phyloP scores from a whole-genome alignment of 306 rosid genomes.

The Vigna hirtella region DNA sequence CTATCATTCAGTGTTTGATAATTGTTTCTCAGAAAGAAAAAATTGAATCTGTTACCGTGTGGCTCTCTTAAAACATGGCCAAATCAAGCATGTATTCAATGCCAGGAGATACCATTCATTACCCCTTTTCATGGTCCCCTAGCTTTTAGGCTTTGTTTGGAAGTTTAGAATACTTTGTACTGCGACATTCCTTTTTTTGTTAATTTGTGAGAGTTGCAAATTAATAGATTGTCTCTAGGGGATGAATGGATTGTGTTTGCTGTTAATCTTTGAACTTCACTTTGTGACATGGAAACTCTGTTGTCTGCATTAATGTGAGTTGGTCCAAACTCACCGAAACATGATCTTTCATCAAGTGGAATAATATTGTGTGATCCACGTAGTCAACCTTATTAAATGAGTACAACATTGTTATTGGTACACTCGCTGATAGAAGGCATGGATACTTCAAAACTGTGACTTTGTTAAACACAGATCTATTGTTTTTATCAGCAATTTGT shows the following conservation, averaged over 20 bases:
- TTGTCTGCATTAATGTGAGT: not conserved
- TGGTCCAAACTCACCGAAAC: not conserved
- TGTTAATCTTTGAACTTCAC: too few species aligned
- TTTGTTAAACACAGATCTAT: not conserved
- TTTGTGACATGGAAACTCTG: not conserved
- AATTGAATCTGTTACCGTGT: conserved; percentile 11
- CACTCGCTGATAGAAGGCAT: too few species aligned
- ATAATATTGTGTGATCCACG: too few species aligned
- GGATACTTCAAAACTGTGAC: not conserved
- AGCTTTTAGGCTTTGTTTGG: not conserved
- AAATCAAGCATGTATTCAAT: not conserved
- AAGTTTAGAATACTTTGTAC: not conserved
- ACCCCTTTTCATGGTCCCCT: conserved; percentile 35
- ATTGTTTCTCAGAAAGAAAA: conserved; percentile 11
- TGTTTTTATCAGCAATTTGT: too few species aligned
- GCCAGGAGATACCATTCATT: conserved; percentile 9
- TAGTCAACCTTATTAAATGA: too few species aligned
- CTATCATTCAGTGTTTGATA: not conserved
- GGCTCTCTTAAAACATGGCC: conserved; percentile 18
- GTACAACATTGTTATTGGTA: too few species aligned
- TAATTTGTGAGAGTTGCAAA: too few species aligned
- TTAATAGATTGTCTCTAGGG: too few species aligned
- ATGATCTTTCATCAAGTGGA: too few species aligned
- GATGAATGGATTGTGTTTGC: too few species aligned
- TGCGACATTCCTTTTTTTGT: too few species aligned